Percentiles rank a stretch among this genome's conserved stretches.
phyloP scores from a whole-genome alignment of 352 stramenopile species.

The Peronosclerospora sorghi region DNA sequence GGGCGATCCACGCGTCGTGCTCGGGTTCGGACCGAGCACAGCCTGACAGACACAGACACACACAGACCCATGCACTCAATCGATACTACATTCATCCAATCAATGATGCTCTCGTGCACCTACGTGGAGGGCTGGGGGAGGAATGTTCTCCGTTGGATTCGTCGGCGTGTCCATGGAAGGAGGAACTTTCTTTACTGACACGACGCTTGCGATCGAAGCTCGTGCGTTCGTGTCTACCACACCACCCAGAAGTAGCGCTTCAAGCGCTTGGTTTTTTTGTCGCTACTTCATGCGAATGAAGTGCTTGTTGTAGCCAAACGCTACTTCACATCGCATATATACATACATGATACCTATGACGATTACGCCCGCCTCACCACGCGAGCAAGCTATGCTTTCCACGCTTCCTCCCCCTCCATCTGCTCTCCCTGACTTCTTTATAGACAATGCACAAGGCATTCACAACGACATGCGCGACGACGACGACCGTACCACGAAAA shows the following conservation, averaged over 20 bases:
- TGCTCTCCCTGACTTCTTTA: conserved; percentile 14
- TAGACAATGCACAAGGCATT: neutral
- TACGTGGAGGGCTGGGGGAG: conserved; percentile 29
- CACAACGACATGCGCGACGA: neutral
- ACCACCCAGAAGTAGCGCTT: no score
- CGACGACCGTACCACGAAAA: neutral
- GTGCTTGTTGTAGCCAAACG: no score
- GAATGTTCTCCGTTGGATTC: conserved; percentile 61
- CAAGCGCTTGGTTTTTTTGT: no score
- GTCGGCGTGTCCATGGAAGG: conserved; percentile 31
- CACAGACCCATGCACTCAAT: no score
- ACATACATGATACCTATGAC: no score
- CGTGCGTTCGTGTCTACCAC: no score
- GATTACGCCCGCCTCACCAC: neutral
- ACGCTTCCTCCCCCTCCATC: conserved; percentile 20
- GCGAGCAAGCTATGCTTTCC: conserved; percentile 19
- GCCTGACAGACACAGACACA: conserved; percentile 21
- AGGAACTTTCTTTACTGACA: neutral
- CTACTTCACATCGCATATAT: no score
- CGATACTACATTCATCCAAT: neutral
- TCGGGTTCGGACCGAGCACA: conserved; percentile 52
- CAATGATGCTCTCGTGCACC: neutral
- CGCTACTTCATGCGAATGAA: no score
- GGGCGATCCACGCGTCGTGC: conserved; percentile 58
- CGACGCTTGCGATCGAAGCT: no score